Percentiles rank a stretch among this genome's conserved stretches.
These are phyloP conservation scores for Talaromyces rugulosus DNA, from an alignment of 2,329 filamentous ascomycete species.

Conservation along the genomic window DNA sequence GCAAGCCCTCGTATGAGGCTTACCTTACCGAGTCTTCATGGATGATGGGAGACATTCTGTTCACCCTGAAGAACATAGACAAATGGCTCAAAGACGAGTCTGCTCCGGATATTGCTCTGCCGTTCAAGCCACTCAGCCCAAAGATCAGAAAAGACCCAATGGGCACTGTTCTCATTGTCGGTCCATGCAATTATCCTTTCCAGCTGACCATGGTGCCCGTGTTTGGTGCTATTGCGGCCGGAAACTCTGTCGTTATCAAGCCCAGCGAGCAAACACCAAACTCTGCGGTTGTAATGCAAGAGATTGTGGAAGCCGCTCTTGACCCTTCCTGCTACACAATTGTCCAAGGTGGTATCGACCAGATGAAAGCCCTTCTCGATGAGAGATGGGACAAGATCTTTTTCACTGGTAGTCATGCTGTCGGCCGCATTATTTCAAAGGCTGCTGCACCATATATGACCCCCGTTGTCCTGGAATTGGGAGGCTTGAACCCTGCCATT, in stretches of 20 bases:
- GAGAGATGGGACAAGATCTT: slow-evolving; percentile 98
- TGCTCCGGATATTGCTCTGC: slow-evolving; percentile 63
- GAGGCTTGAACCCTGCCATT: slow-evolving; percentile 87
- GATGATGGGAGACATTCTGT: slow-evolving; percentile 75
- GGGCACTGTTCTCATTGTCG: slow-evolving; percentile 78
- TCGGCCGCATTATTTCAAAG: slow-evolving; percentile 82
- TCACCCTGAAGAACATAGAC: slow-evolving; percentile 70
- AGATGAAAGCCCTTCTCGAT: slow-evolving; percentile 76
- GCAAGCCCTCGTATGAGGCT: slow-evolving; percentile 73
- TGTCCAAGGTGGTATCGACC: slow-evolving; percentile 74
- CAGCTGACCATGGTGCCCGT: slow-evolving; percentile 74
- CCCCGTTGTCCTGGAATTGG: slow-evolving; percentile 83
- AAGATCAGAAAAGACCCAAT: slow-evolving; percentile 83
- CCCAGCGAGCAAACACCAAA: slow-evolving; percentile 78
- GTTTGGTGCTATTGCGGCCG: slow-evolving; percentile 85
- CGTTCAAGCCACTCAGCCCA: slow-evolving; percentile 66
- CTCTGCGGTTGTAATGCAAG: slow-evolving; percentile 72
- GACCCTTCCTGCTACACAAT: slow-evolving; percentile 72
- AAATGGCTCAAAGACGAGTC: slow-evolving; percentile 80
- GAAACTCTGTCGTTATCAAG: slow-evolving; percentile 86
- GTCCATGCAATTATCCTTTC: slow-evolving; percentile 91
- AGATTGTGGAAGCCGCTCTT: slow-evolving; percentile 70
- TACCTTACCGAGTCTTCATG: slow-evolving; percentile 71
- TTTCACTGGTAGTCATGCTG: slow-evolving; percentile 77
- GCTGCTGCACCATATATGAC: slow-evolving; percentile 88